phyloP scores from a whole-genome alignment of 2,329 filamentous ascomycete genomes.

The Curvularia eragrostidis region DNA sequence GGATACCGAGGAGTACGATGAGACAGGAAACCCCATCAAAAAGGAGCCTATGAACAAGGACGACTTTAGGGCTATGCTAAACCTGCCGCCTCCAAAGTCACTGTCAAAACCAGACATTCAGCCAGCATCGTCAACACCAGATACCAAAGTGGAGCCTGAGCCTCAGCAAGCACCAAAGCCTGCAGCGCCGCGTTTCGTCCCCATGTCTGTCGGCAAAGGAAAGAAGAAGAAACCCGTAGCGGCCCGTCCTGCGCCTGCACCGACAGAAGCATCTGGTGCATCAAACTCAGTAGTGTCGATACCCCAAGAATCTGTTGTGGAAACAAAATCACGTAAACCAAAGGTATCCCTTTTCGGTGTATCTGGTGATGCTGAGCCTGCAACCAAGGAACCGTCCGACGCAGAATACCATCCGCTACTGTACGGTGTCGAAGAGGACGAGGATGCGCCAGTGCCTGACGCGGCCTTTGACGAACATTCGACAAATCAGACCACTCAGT shows the following conservation, averaged over 20 bases:
- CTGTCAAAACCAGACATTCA: conserved; percentile 41
- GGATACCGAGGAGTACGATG: conserved; percentile 43
- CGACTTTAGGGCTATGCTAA: conserved; percentile 42
- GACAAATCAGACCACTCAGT: conserved; percentile 9
- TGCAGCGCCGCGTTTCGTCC: conserved; percentile 84
- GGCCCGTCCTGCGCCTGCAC: conserved; percentile 15
- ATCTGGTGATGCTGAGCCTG: conserved; percentile 50
- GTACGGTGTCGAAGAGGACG: conserved; percentile 37
- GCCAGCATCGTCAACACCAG: not conserved
- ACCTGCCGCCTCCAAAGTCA: conserved; percentile 43
- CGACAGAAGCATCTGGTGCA: conserved; percentile 4
- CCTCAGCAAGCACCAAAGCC: conserved; percentile 66
- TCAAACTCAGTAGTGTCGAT: conserved; percentile 3
- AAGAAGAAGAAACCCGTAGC: conserved; percentile 54
- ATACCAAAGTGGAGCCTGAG: conserved; percentile 55
- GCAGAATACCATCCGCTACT: conserved; percentile 51
- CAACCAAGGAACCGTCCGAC: conserved; percentile 21
- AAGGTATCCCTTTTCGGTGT: conserved; percentile 76
- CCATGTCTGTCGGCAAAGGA: conserved; percentile 81
- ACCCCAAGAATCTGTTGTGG: conserved; percentile 19
- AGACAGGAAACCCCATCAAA: conserved; percentile 43
- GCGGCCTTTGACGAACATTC: conserved; percentile 18
- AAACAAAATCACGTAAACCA: conserved; percentile 56
- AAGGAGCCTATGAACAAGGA: conserved; percentile 42
- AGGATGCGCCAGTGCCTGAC: conserved; percentile 22